Base-by-base conservation (phyloP, 768 basidiomycete species). In the Tulasnella sp. region DNA sequence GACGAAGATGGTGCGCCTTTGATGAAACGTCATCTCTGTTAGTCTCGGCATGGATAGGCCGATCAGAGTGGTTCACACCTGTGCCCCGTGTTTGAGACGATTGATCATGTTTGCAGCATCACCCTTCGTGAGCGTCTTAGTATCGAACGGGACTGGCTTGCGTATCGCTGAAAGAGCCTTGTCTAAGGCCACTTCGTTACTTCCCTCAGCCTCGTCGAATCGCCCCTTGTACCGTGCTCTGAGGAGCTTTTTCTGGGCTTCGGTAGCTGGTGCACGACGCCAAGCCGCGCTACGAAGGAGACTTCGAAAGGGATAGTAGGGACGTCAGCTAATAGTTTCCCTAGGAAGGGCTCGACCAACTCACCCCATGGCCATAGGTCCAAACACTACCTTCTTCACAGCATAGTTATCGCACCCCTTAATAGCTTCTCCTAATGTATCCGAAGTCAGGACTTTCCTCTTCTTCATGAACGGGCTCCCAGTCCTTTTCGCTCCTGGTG, bases 61-160 rank as follows among this genome's bases (percentile, higher is more conserved):
- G 1, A 75, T 24, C 16, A n/a, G 28, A 42, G 4, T 22, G 20
- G 77, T 28, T 18, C 85, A 44, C 83, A 93, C 94, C 87, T 90
- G 88, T 46, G 93, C 93, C 37, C 94, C 95, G 83, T 96, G 92
- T 84, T 90, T 93, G 79, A 94, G 81, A 12, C 94, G 91, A 34
- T 91, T 91, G 81, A 96, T 93, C 72, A 96, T 91, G 82, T 92
- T 91, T 0, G 92, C 93, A 41, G 94, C 94, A 82, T 93, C 89
- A 2, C 95, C 95, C 85, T 94, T 95, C 1, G 90, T 95, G 83
- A 96, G 83, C 0, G 80, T 85, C 72, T 83, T 85, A 6, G 91
- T 84, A 40, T 50, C 73, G 22, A 44, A 54, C 31, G 50, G 1
- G 41, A 20, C 14, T 12, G 79, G 37, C 20, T 46, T 50, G 41